These are phyloP conservation scores for Exophiala viscosa DNA, from an alignment of 2,329 filamentous ascomycete genomes.

Conservation along the genomic window DNA sequence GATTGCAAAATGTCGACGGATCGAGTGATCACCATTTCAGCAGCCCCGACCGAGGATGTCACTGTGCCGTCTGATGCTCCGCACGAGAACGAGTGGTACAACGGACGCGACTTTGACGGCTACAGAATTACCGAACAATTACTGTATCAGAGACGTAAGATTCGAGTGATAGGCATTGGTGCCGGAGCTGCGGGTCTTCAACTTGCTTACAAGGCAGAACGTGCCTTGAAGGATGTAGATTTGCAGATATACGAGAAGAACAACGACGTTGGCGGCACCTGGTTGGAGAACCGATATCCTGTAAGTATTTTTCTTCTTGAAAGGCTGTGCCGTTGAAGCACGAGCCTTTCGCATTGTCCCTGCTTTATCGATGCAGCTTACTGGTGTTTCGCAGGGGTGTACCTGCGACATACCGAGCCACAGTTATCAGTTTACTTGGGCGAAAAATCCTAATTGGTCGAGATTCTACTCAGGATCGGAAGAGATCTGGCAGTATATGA, in stretches of 20 bases:
- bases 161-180: slow-evolving; percentile 25
- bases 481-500: slow-evolving; percentile 32
- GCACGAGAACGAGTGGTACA: slow-evolving; percentile 22
- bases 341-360: too few relatives aligned
- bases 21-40: slow-evolving; percentile 17
- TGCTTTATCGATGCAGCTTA: too few relatives aligned
- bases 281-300: too few relatives aligned
- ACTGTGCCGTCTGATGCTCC: slow-evolving; percentile 17
- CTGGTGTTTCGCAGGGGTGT: too few relatives aligned
- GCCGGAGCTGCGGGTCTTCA: slow-evolving; percentile 34
- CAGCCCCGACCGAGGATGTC: slow-evolving; percentile 18
- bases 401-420: slow-evolving; percentile 44
- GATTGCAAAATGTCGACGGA: slow-evolving; percentile 8
- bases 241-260: slow-evolving; percentile 31
- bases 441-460: slow-evolving; percentile 36
- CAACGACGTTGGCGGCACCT: slow-evolving; percentile 32
- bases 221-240: slow-evolving; percentile 23
- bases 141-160: slow-evolving; percentile 14
- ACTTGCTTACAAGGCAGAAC: slow-evolving; percentile 26
- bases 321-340: too few relatives aligned
- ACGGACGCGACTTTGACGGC: slow-evolving; percentile 22
- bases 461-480: slow-evolving; percentile 28
- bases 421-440: slow-evolving; percentile 53
- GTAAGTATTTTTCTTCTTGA: too few relatives aligned
- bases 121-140: slow-evolving; percentile 20